phyloP scores from a whole-genome alignment of 257 asterid genomes.

The Buddleja alternifolia region DNA sequence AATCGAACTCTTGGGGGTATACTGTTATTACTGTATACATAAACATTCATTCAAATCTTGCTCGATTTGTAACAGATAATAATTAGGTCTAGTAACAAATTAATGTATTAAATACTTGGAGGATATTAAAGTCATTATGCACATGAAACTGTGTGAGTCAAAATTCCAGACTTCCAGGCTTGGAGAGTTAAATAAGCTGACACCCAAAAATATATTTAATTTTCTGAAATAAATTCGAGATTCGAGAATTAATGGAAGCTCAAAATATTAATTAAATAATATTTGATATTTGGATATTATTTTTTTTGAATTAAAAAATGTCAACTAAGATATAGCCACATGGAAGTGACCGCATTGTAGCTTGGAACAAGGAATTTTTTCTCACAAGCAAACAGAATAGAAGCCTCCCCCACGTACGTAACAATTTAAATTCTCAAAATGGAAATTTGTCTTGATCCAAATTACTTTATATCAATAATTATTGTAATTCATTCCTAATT shows the following conservation, averaged over 20 bases:
- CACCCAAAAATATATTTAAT: slow-evolving; percentile 28
- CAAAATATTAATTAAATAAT: slow-evolving; percentile 10
- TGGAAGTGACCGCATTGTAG: slow-evolving; percentile 56
- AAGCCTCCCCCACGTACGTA: slow-evolving; percentile 48
- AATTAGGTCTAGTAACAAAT: slow-evolving; percentile 6
- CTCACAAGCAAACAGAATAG: slow-evolving; percentile 54
- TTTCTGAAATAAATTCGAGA: slow-evolving; percentile 43
- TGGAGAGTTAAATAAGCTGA: slow-evolving; percentile 66
- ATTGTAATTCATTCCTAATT: slow-evolving; percentile 1
- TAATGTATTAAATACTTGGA: slow-evolving; percentile 11
- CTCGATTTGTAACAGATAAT: background rate
- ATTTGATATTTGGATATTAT: slow-evolving; percentile 13
- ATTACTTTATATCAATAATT: background rate
- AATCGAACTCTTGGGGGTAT: too few species aligned
- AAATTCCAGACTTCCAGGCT: slow-evolving; percentile 52
- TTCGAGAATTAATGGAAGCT: slow-evolving; percentile 49
- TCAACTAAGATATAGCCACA: slow-evolving; percentile 43
- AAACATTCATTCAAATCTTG: background rate
- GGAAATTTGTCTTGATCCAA: slow-evolving; percentile 17
- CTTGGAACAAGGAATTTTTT: slow-evolving; percentile 41
- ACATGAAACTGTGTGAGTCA: slow-evolving; percentile 47
- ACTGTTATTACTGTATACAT: too few species aligned
- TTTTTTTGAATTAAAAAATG: slow-evolving; percentile 31
- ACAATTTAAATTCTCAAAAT: slow-evolving; percentile 19
- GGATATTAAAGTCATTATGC: slow-evolving; percentile 30